These are phyloP conservation scores for Hypoxylon sp. DNA, from an alignment of 2,329 filamentous ascomycete species.

Conservation along the genomic window DNA sequence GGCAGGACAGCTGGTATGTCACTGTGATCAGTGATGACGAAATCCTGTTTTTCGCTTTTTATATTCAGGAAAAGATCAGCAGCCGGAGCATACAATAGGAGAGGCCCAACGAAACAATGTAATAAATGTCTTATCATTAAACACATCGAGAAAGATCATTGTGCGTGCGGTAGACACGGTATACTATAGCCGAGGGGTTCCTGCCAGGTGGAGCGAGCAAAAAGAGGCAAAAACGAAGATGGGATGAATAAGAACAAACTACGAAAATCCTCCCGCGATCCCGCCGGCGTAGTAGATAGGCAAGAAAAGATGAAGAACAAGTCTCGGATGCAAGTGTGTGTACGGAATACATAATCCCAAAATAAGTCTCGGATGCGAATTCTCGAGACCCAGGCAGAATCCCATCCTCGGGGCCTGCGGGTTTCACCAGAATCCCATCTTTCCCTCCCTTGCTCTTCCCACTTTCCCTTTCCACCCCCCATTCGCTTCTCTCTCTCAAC, in stretches of 20 bases:
- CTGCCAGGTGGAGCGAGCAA: constrained; percentile 8
- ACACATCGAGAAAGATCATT: no score
- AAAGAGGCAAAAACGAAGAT: not conserved
- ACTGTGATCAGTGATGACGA: constrained; percentile 34
- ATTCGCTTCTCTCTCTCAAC: not conserved
- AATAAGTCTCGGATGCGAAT: constrained; percentile 26
- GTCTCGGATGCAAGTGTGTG: not conserved
- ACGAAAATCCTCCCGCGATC: not conserved
- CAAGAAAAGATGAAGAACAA: not conserved
- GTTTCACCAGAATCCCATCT: constrained; percentile 38
- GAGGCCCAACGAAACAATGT: no score
- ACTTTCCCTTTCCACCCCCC: constrained; percentile 5
- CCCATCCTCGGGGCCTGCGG: constrained; percentile 32
- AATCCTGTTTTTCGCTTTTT: constrained; percentile 37
- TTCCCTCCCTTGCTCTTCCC: constrained; percentile 15
- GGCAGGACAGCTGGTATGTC: constrained; percentile 17
- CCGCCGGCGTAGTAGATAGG: not conserved
- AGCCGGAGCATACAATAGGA: constrained; percentile 7
- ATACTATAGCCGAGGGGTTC: not conserved
- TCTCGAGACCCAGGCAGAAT: constrained; percentile 19
- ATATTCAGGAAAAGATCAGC: constrained; percentile 24
- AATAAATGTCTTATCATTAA: no score
- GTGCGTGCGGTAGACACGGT: not conserved
- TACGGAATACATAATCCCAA: no score
- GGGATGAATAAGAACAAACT: not conserved